Conservation (phyloP, 805 yeast genomes). For the Barnettozyma sp. region DNA sequence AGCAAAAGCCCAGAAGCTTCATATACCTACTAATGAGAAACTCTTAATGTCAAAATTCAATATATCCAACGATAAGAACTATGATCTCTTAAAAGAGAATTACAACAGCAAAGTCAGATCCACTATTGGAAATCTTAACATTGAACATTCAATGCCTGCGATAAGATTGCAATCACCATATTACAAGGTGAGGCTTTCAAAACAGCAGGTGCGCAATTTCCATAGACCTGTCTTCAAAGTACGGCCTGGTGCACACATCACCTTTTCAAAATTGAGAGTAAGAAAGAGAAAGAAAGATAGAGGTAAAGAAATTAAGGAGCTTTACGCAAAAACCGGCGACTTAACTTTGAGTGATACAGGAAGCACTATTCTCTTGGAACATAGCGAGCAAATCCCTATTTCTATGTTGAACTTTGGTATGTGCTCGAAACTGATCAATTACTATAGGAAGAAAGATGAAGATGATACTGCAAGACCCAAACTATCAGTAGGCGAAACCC, state of each 20-base stretch:
- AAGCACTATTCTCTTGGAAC: conserved; percentile 72
- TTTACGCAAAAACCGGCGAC: conserved; percentile 66
- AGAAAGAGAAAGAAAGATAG: conserved; percentile 87
- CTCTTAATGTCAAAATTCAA: conserved; percentile 57
- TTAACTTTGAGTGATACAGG: conserved; percentile 81
- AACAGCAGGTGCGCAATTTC: conserved; percentile 63
- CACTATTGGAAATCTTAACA: conserved; percentile 81
- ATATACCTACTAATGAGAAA: conserved; percentile 48
- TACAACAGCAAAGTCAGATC: conserved; percentile 90
- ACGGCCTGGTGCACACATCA: conserved; percentile 70
- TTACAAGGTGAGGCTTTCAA: conserved; percentile 70
- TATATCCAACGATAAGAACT: conserved; percentile 82
- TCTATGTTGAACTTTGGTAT: conserved; percentile 86
- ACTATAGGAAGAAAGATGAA: conserved; percentile 76
- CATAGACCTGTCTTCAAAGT: conserved; percentile 74
- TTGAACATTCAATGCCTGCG: conserved; percentile 91
- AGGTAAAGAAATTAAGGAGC: conserved; percentile 71
- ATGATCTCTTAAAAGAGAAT: conserved; percentile 74
- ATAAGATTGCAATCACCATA: conserved; percentile 81
- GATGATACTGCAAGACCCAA: conserved; percentile 86
- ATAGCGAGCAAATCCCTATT: conserved; percentile 82
- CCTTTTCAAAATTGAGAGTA: conserved; percentile 64
- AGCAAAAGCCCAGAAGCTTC: conserved; percentile 14
- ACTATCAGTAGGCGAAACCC: conserved; percentile 86
- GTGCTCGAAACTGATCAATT: conserved; percentile 91